Evolutionary conservation across 106 monocot species (phyloP).

Genomic region (Dactylorhiza incarnata): DNA sequence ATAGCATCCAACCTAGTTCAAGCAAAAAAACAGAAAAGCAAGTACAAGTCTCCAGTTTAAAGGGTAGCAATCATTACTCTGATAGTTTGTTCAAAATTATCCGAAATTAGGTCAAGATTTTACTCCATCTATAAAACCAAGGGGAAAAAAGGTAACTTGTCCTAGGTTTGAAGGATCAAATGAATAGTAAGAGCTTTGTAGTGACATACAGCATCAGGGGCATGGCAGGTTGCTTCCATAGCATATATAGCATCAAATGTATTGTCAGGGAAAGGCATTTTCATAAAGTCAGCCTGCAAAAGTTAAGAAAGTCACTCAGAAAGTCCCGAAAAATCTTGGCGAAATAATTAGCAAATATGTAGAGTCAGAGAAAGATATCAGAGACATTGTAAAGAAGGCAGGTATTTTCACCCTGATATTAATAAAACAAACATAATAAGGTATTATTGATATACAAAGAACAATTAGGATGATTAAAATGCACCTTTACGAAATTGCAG

Average conservation of each 20-base stretch:
- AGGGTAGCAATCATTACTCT: too few relatives aligned
- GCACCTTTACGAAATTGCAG: constrained; percentile 88
- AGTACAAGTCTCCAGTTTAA: background rate
- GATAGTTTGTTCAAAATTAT: too few relatives aligned
- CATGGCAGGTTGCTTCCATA: constrained; percentile 98
- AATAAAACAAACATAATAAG: too few relatives aligned
- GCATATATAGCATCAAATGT: constrained; percentile 92
- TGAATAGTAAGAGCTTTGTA: background rate
- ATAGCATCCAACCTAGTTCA: constrained; percentile 67
- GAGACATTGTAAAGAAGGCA: background rate
- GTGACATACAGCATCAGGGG: constrained; percentile 72
- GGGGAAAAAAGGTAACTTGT: background rate
- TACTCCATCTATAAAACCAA: background rate
- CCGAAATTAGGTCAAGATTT: too few relatives aligned
- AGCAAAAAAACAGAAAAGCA: background rate
- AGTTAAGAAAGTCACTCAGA: background rate
- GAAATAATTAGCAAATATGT: background rate
- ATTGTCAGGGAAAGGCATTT: constrained; percentile 75
- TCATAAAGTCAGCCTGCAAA: constrained; percentile 96
- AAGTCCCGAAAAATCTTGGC: background rate
- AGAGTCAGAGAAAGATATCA: background rate
- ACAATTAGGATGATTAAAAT: background rate
- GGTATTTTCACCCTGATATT: background rate
- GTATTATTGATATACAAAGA: background rate
- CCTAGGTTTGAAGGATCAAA: background rate